Base-by-base conservation (phyloP, 1,284 basidiomycete species). In the Pseudozyma sp. region DNA sequence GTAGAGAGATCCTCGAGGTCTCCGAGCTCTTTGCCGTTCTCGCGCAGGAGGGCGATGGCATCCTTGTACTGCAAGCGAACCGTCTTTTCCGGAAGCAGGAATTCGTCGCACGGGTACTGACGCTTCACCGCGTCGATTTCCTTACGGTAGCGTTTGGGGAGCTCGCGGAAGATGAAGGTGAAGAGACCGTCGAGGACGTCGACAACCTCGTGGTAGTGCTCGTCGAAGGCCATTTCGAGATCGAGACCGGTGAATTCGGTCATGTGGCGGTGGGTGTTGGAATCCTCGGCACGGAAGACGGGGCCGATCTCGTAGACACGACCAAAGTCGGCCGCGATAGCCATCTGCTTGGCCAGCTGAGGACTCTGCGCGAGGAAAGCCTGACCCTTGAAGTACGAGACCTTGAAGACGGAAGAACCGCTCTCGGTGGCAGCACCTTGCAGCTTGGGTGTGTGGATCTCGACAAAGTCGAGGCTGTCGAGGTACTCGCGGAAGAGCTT, bases 221-320 rank as follows among this genome's bases (percentile, higher is more conserved):
- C 94, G 83, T 97, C 92, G 75, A 99, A 94, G 3, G 91, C 89
- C 97, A 99, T 99, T 86, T 99, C 97, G 77, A 99, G 88, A 92
- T 99, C 97, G 77, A 99, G 91, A 51, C 97, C 97, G 77, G 94
- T 93, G 86, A 98, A 99, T 86, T 99, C 97, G 47, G 97, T 99
- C 87, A 99, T 89, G 87, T 99, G 97, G 56, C 97, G 91, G 85
- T 97, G 93, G 5, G 96, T 98, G 86, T 97, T 96, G 44, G 94
- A 92, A 85, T 98, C 90, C 85, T 99, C 96, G n/a, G 96, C 96
- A 74, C 96, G 93, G 88, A 99, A 99, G 52, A 98, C 94, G 61
- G 81, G 77, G 0, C 91, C 96, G 72, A 99, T 94, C 86, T 99
- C 97, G 86, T 96, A 99, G 5, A 99, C 97, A 45, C 93, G 89